phyloP scores from a whole-genome alignment of 225 moss, liverwort and hornwort species.

The Physcomitrellopsis africana region DNA sequence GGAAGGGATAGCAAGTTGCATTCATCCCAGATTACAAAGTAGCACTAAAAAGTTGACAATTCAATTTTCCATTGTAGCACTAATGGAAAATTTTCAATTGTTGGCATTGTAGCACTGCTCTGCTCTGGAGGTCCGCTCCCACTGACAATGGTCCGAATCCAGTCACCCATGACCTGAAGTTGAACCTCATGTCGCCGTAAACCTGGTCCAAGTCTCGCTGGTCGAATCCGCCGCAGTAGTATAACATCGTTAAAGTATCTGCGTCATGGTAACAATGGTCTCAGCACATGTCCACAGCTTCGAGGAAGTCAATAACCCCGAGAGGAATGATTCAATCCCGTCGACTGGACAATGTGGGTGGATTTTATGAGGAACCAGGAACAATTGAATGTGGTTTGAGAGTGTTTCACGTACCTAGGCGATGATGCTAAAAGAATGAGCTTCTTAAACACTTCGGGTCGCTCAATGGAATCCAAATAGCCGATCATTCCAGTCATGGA shows the following conservation, averaged over 20 bases:
- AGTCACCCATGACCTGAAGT: conserved; percentile 76
- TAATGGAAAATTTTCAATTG: no score
- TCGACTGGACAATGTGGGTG: no score
- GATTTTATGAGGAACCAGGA: background rate
- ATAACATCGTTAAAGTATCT: conserved; percentile 60
- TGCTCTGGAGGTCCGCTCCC: conserved; percentile 64
- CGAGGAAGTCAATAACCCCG: no score
- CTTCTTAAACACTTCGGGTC: background rate
- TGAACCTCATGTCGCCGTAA: conserved; percentile 70
- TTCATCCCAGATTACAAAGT: no score
- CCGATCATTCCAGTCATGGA: conserved; percentile 52
- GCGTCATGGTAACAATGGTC: background rate
- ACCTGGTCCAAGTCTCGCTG: conserved; percentile 65
- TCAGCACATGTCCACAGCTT: background rate
- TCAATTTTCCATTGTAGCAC: no score
- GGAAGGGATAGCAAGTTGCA: no score
- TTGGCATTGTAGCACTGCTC: conserved; percentile 67
- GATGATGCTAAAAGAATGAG: background rate
- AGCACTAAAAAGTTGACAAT: no score
- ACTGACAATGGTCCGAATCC: conserved; percentile 67
- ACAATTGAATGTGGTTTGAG: background rate
- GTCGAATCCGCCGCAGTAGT: conserved; percentile 66
- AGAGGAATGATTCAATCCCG: no score
- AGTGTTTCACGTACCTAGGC: background rate
- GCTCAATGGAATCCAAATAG: background rate